phyloP scores from a whole-genome alignment of 2,329 filamentous ascomycete genomes.

The Apiospora sp. region DNA sequence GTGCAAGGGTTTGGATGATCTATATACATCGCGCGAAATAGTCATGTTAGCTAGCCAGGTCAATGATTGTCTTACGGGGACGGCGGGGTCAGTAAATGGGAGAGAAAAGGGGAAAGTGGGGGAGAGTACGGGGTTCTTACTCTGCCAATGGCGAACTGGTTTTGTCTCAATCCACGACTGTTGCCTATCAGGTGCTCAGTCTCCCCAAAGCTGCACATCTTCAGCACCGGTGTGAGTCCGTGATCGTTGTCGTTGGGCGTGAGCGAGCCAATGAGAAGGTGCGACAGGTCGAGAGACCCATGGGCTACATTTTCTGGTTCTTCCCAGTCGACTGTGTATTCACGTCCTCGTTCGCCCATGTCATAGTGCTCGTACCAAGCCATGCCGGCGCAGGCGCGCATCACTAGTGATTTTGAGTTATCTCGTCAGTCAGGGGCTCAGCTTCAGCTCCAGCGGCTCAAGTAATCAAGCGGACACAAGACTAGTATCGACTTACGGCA shows the following conservation, averaged over 20 bases:
- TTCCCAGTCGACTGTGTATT: background rate
- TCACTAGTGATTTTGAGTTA: background rate
- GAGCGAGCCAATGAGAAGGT: slow-evolving; percentile 22
- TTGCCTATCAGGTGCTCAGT: background rate
- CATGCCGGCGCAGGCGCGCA: background rate
- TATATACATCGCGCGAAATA: background rate
- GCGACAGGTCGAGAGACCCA: slow-evolving; percentile 15
- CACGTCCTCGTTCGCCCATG: background rate
- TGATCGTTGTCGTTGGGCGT: slow-evolving; percentile 9
- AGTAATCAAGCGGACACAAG: background rate
- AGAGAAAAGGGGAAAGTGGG: background rate
- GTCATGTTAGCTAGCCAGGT: background rate
- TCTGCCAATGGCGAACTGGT: background rate
- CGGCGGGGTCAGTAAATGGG: background rate
- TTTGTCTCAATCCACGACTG: background rate
- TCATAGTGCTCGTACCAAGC: background rate
- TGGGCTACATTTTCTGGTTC: background rate
- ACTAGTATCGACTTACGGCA: slow-evolving; percentile 10
- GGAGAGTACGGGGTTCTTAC: background rate
- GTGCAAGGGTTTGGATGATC: slow-evolving; percentile 5
- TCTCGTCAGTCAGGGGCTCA: background rate
- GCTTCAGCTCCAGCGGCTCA: background rate
- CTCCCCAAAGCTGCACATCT: slow-evolving; percentile 20
- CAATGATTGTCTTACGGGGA: background rate
- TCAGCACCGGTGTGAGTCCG: slow-evolving; percentile 1